Evolutionary conservation across 768 basidiomycete species (phyloP).

Genomic region (Auricularia sp.): DNA sequence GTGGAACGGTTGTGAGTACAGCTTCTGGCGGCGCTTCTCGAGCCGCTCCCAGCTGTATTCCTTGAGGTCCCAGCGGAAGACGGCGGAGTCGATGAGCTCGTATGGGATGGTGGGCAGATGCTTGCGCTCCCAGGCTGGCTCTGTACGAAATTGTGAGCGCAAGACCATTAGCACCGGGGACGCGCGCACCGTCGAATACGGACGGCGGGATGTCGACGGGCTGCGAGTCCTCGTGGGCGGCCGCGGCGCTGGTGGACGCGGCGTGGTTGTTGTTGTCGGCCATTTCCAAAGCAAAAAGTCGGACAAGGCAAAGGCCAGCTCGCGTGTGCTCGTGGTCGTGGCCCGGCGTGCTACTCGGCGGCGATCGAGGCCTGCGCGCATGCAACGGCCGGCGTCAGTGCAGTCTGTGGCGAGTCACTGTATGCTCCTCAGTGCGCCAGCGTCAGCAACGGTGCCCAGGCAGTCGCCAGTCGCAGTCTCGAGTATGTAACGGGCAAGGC

Average conservation of each 20-base stretch:
- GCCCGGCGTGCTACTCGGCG: no score
- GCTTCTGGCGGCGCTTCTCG: constrained; percentile 2
- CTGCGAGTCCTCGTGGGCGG: constrained; percentile 1
- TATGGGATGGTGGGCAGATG: not conserved
- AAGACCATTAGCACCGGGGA: not conserved
- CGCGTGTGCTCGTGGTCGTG: no score
- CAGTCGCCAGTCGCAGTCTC: no score
- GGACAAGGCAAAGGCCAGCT: not conserved
- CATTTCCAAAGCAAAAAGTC: not conserved
- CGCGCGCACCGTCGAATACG: not conserved
- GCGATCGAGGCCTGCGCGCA: no score
- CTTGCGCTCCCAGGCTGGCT: not conserved
- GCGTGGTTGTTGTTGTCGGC: not conserved
- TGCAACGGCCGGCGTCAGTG: no score
- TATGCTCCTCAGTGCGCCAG: no score
- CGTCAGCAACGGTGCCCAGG: no score
- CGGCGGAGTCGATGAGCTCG: not conserved
- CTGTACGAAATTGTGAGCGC: not conserved
- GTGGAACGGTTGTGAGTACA: not conserved
- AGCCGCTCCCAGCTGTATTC: not conserved
- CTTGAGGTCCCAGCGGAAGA: not conserved
- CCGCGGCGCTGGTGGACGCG: not conserved
- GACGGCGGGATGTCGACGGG: not conserved
- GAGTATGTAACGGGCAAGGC: no score
- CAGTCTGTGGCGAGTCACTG: no score